Evolutionary conservation across 1,284 basidiomycete genomes (phyloP), one percentile per base, ranked within the genome.

Genomic region (Laetiporus sulphureus): DNA sequence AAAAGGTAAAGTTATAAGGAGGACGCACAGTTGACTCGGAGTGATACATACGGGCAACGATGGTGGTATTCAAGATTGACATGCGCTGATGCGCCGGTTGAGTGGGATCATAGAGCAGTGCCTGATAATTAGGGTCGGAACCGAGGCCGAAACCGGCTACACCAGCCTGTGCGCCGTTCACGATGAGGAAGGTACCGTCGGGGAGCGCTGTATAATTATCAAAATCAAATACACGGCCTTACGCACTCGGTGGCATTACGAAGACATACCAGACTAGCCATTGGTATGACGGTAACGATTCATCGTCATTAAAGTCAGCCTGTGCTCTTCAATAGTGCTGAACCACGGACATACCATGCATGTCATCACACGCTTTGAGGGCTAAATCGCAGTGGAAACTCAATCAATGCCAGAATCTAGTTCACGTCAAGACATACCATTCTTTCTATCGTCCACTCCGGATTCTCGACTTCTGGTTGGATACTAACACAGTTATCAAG

Each of bases 21-120:
- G 5, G 7, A 45, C 57, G 23, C 45, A 62, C 60, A 19, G 41
- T 64, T 2, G 80, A 78, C 56, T 86, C 84, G 0, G 82, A 85
- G 56, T 93, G 90, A 54, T 93, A 93, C 56, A 93, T 55, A 16
- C 91, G 79, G 10, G 88, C 78, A 30, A 90, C 81, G 42, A 78
- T 83, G 12, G 85, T 89, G n/a, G 59, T 72, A 58, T 71, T 65
- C 49, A 82, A 68, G 64, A 84, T 73, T 46, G 84, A 78, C 51
- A 81, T 67, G 46, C 87, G 77, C 39, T 75, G 71, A n/a, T 70
- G 66, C 23, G 77, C 48, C 1, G 84, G 71, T 41, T 71, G 62
- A 0, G 70, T 58, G 0, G 85, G 85, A 53, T 86, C 80, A 50
- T 87, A 88, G 2, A 88, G 66, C 19, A 86, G 45, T 0, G 84